Percentiles rank a stretch among this genome's conserved stretches.
Conservation (phyloP, 2,329 filamentous ascomycete species). For the Phaeosphaeriaceae sp. region DNA sequence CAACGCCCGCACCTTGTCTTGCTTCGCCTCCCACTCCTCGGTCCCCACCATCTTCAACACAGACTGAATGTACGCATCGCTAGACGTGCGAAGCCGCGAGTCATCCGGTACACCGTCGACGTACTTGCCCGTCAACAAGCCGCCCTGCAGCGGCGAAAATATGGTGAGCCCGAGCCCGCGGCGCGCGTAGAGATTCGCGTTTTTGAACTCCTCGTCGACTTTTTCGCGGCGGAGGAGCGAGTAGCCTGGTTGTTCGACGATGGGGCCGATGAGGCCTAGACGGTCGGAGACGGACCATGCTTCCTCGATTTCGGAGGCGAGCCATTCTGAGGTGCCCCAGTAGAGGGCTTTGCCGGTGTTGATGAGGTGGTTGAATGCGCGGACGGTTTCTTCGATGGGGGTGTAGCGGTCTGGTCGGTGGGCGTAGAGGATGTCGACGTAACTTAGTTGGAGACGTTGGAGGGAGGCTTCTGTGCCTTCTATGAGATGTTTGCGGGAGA, state of each 20-base stretch:
- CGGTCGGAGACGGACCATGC: constrained; percentile 66
- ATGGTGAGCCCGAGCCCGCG: constrained; percentile 63
- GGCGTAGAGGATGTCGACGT: constrained; percentile 73
- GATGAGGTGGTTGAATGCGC: constrained; percentile 75
- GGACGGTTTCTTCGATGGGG: constrained; percentile 74
- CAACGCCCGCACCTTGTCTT: constrained; percentile 62
- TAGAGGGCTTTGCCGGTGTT: constrained; percentile 71
- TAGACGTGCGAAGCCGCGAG: constrained; percentile 63
- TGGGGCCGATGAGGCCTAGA: constrained; percentile 62
- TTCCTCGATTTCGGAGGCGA: constrained; percentile 64
- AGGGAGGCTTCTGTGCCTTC: constrained; percentile 69
- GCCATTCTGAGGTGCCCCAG: constrained; percentile 69
- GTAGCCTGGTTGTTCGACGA: constrained; percentile 63
- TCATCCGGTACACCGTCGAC: constrained; percentile 61
- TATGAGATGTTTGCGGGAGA: constrained; percentile 73
- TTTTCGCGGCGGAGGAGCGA: constrained; percentile 64
- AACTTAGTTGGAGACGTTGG: constrained; percentile 63
- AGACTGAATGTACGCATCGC: constrained; percentile 61
- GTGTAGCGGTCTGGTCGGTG: constrained; percentile 72
- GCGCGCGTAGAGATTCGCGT: constrained; percentile 60
- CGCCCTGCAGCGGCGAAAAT: constrained; percentile 63
- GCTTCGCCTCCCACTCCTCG: constrained; percentile 61
- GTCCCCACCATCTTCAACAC: constrained; percentile 50
- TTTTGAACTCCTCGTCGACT: constrained; percentile 65
- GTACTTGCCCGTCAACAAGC: constrained; percentile 67